Evolutionary conservation across 2,329 filamentous ascomycete species (phyloP).

Genomic region (Fusarium mexicanum): DNA sequence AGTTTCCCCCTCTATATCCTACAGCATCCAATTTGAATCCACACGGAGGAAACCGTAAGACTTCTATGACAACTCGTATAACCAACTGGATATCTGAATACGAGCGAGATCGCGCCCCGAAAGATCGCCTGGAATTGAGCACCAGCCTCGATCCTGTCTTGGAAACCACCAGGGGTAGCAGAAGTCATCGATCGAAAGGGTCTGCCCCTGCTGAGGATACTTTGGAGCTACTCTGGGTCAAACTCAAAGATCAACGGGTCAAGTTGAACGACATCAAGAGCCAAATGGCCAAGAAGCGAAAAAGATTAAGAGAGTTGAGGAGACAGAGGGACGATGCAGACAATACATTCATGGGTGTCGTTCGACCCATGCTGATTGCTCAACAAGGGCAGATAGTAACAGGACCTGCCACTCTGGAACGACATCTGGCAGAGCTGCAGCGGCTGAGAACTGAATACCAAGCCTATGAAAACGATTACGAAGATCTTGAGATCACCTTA

Average conservation of each 20-base stretch:
- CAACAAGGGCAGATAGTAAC: conserved; percentile 32
- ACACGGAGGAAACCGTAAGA: conserved; percentile 39
- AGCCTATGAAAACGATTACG: conserved; percentile 49
- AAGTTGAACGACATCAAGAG: conserved; percentile 44
- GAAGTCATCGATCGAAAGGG: conserved; percentile 15
- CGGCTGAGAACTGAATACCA: conserved; percentile 51
- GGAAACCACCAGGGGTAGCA: conserved; percentile 14
- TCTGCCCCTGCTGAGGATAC: conserved; percentile 44
- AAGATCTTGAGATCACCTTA: conserved; percentile 48
- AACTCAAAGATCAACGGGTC: conserved; percentile 48
- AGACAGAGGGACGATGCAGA: conserved; percentile 50
- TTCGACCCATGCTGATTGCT: conserved; percentile 50
- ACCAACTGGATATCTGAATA: conserved; percentile 48
- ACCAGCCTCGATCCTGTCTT: not conserved
- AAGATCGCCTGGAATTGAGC: conserved; percentile 20
- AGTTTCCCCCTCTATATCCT: conserved; percentile 48
- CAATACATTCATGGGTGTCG: conserved; percentile 52
- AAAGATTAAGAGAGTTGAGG: conserved; percentile 46
- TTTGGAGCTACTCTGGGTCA: conserved; percentile 49
- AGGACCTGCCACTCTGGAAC: conserved; percentile 41
- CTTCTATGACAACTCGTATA: conserved; percentile 47
- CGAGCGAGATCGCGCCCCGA: conserved; percentile 43
- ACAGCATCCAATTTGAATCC: conserved; percentile 35
- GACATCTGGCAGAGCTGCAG: conserved; percentile 50
- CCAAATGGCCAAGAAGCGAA: conserved; percentile 48